Evolutionary conservation across 805 yeast species (phyloP).

Genomic region (Ogataea siamensis): DNA sequence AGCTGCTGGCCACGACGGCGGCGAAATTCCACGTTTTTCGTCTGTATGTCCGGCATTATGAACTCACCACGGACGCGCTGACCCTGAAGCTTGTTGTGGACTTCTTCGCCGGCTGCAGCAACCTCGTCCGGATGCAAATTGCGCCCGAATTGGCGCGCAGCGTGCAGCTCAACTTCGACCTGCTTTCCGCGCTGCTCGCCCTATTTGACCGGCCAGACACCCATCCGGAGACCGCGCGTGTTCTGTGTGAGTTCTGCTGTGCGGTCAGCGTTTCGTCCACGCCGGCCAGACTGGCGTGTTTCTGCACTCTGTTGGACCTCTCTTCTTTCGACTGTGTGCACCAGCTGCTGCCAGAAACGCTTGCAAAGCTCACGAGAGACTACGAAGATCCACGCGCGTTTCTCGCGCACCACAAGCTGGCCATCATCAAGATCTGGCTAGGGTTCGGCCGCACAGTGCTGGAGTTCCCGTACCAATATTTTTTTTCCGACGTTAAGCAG

Average conservation of each 20-base stretch:
- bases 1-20: conserved; percentile 39
- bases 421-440: conserved; percentile 45
- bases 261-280: conserved; percentile 33
- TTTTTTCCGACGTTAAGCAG: conserved; percentile 32
- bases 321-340: conserved; percentile 33
- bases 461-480: conserved; percentile 40
- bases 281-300: conserved; percentile 33
- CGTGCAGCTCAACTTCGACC: conserved; percentile 17
- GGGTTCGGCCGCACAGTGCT: conserved; percentile 31
- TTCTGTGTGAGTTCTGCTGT: conserved; percentile 39
- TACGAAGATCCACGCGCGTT: conserved; percentile 21
- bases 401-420: conserved; percentile 34
- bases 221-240: conserved; percentile 39
- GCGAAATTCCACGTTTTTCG: conserved; percentile 34
- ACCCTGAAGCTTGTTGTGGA: conserved; percentile 4
- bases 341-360: conserved; percentile 32
- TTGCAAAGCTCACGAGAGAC: conserved; percentile 26
- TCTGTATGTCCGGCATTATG: conserved; percentile 34
- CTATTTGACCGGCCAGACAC: conserved; percentile 30
- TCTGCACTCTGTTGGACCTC: conserved; percentile 44
- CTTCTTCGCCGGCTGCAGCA: conserved; percentile 16
- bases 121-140: conserved; percentile 26
- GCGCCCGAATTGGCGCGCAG: conserved; percentile 17
- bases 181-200: conserved; percentile 33
- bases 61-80: conserved; percentile 12